Evolutionary conservation across 139 green algal species (phyloP), one percentile per base, ranked within the genome.

Genomic region (Asterochloris erici): DNA sequence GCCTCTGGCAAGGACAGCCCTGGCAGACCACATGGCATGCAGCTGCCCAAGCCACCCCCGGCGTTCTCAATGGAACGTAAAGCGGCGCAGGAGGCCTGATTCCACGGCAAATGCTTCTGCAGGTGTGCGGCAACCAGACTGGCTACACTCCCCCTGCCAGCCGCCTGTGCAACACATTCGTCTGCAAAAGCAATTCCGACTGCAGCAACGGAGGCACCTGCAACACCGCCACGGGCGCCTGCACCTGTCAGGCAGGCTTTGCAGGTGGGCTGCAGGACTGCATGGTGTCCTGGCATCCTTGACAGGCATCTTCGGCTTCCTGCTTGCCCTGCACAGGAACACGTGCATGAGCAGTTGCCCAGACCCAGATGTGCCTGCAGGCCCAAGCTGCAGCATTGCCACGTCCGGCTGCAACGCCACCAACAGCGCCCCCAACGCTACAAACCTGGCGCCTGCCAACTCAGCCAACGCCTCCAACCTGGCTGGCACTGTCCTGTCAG

Each of bases 121-220:
- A 86, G 83, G 83, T 66, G 6, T 86, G 83, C 63, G 27, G n/a
- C 24, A 11, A 10, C 21, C 54, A 74, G 15, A n/a, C 69, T 28
- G 83, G 83, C 11, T 77, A 77, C 69, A 74, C 78, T 11, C 62
- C 83, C 1, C 17, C 27, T 9, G 47, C 71, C 10, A 27, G n/a
- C 16, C 83, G 71, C 28, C 63, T 81, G 63, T 86, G 83, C 78
- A 61, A 75, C 78, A 70, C 64, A 4, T 83, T 81, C 68, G 68
- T 15, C 38, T 86, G 83, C 71, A 77, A 60, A 13, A 62, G n/a
- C 24, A 61, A 73, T 15, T 28, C 70, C 11, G 78, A 83, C 78
- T 86, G 83, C 78, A 63, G 21, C 71, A 64, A 68, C 69, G 28
- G n/a, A 11, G 83, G 83, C 16, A 62, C 62, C 62, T 86, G 83